Evolutionary conservation across 768 basidiomycete genomes (phyloP).

Genomic region (Cyclocybe aegerita): DNA sequence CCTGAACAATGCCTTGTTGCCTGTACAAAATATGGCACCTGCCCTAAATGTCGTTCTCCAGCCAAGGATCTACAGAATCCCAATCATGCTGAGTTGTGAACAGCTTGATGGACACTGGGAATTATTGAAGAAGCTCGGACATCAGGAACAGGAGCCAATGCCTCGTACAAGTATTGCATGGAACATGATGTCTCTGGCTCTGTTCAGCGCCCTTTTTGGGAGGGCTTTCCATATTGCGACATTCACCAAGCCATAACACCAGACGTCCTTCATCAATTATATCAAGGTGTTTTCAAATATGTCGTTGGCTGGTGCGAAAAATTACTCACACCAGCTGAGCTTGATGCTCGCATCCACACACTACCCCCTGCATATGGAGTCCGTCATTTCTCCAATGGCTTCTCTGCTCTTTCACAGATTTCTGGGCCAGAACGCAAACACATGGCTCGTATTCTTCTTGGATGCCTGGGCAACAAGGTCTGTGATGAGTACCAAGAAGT

Average conservation of each 20-base stretch:
- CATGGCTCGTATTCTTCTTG: no score
- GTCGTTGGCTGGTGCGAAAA: constrained; percentile 8
- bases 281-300: constrained; percentile 16
- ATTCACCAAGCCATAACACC: constrained; percentile 15
- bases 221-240: constrained; percentile 10
- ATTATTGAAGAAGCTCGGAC: constrained; percentile 3
- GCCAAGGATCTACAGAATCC: constrained; percentile 6
- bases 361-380: constrained; percentile 29
- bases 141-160: neutral
- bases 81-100: neutral
- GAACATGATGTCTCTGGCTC: constrained; percentile 6
- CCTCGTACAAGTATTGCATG: constrained; percentile 8
- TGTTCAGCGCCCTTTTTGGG: constrained; percentile 13
- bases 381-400: constrained; percentile 25
- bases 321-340: neutral
- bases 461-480: no score
- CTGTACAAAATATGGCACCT: no score
- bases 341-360: constrained; percentile 24
- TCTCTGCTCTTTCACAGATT: no score
- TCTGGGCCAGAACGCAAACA: no score
- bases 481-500: no score
- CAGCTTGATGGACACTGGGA: neutral
- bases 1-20: no score
- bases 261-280: constrained; percentile 16
- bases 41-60: neutral